phyloP scores from a whole-genome alignment of 768 basidiomycete genomes.

The Heimioporus sp. region DNA sequence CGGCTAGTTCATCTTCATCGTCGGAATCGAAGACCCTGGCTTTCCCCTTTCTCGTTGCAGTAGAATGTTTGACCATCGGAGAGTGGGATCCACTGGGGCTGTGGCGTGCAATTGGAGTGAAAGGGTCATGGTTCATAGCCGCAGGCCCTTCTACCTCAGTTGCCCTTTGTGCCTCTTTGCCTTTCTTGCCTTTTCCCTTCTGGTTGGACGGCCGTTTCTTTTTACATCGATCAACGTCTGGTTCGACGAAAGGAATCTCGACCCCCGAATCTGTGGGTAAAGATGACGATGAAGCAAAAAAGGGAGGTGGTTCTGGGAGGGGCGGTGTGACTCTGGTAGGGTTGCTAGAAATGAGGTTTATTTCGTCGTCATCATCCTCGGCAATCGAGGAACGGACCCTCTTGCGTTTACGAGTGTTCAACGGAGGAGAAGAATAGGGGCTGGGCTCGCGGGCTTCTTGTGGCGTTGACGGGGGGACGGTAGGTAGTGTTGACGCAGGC shows the following conservation, averaged over 20 bases:
- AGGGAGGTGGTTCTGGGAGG: slow-evolving; percentile 38
- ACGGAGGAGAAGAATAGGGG: slow-evolving; percentile 24
- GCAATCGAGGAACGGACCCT: slow-evolving; percentile 10
- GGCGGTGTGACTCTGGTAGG: background rate
- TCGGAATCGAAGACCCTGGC: slow-evolving; percentile 22
- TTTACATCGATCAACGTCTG: slow-evolving; percentile 5
- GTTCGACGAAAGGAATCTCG: slow-evolving; percentile 17
- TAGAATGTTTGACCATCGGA: background rate
- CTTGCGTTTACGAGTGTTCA: slow-evolving; percentile 26
- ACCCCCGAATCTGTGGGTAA: slow-evolving; percentile 28
- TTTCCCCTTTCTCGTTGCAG: slow-evolving; percentile 29
- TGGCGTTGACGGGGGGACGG: slow-evolving; percentile 23
- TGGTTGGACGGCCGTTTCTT: slow-evolving; percentile 16
- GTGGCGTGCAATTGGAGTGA: background rate
- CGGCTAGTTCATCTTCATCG: slow-evolving; percentile 20
- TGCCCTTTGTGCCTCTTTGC: slow-evolving; percentile 18
- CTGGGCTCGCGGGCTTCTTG: slow-evolving; percentile 21
- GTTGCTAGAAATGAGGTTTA: slow-evolving; percentile 7
- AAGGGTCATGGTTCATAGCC: slow-evolving; percentile 1
- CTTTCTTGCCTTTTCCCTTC: slow-evolving; percentile 29
- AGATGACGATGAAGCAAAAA: slow-evolving; percentile 48
- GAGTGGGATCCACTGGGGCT: slow-evolving; percentile 1
- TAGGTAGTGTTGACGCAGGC: slow-evolving; percentile 33
- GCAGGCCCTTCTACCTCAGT: slow-evolving; percentile 7
- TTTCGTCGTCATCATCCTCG: slow-evolving; percentile 13